Evolutionary conservation across 345 rosid species (phyloP).

Genomic region (Sisymbrium irio): DNA sequence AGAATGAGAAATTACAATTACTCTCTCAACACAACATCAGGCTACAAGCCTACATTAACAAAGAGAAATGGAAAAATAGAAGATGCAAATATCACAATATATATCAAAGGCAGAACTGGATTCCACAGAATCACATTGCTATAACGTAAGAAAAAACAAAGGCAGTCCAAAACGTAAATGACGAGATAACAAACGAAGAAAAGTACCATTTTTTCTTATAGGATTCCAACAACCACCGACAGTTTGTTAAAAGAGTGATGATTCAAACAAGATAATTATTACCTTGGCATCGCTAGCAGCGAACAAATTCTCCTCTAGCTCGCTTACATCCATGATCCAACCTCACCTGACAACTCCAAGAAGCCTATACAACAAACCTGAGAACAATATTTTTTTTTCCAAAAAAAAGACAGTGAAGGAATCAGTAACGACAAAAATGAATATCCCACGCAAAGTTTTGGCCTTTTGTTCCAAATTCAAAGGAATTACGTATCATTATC

Average conservation of each 20-base stretch:
- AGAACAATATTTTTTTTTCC: neutral
- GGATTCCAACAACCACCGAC: constrained; percentile 14
- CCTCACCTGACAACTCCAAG: constrained; percentile 32
- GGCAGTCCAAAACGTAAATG: neutral
- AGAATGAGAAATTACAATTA: neutral
- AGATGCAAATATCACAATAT: neutral
- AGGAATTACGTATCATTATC: neutral
- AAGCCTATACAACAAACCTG: neutral
- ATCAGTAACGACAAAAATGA: neutral
- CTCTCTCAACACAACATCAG: neutral
- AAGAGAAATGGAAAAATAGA: neutral
- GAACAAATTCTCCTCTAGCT: constrained; percentile 90
- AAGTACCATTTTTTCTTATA: neutral
- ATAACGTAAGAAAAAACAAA: too few species aligned
- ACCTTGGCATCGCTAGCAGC: constrained; percentile 98
- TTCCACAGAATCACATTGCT: neutral
- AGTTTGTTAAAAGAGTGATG: neutral
- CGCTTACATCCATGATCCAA: constrained; percentile 66
- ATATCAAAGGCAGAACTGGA: neutral
- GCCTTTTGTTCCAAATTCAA: neutral
- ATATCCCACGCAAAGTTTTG: neutral
- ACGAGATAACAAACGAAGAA: neutral
- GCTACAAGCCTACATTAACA: too few species aligned
- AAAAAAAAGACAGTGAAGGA: neutral
- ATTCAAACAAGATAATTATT: neutral